phyloP scores from a whole-genome alignment of 2,329 filamentous ascomycete genomes.

The Xylaria multiplex region DNA sequence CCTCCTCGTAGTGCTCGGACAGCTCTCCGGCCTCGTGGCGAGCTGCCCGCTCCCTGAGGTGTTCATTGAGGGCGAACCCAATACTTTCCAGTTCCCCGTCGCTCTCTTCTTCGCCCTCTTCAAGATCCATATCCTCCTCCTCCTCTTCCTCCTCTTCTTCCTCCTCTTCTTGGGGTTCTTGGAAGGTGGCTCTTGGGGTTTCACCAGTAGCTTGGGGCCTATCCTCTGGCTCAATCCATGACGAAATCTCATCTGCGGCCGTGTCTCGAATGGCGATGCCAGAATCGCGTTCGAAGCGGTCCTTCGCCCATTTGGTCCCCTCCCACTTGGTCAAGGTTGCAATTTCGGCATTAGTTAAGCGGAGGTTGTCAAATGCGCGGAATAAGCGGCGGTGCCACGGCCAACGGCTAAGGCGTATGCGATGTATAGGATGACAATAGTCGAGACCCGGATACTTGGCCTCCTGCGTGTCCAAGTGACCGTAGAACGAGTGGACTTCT shows the following conservation, averaged over 20 bases:
- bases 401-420: conserved; percentile 80
- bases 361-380: conserved; percentile 76
- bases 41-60: conserved; percentile 71
- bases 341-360: conserved; percentile 76
- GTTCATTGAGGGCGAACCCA: conserved; percentile 70
- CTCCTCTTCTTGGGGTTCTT: conserved; percentile 49
- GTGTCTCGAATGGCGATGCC: conserved; percentile 76
- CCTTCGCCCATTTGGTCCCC: conserved; percentile 83
- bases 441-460: conserved; percentile 85
- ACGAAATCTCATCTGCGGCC: conserved; percentile 72
- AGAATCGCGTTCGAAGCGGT: conserved; percentile 81
- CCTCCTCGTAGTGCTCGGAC: conserved; percentile 71
- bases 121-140: conserved; percentile 13
- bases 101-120: conserved; percentile 63
- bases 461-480: conserved; percentile 80
- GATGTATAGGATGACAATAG: conserved; percentile 77
- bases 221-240: conserved; percentile 65
- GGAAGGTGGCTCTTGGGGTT: conserved; percentile 44
- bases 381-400: conserved; percentile 81
- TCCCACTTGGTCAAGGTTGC: conserved; percentile 81
- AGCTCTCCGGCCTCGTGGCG: conserved; percentile 69
- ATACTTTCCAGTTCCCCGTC: conserved; percentile 66
- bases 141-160: conserved; percentile 18
- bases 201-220: conserved; percentile 40
- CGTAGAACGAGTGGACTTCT: conserved; percentile 82